Base-by-base conservation (phyloP, 106 monocot species). In the Acorus gramineus region DNA sequence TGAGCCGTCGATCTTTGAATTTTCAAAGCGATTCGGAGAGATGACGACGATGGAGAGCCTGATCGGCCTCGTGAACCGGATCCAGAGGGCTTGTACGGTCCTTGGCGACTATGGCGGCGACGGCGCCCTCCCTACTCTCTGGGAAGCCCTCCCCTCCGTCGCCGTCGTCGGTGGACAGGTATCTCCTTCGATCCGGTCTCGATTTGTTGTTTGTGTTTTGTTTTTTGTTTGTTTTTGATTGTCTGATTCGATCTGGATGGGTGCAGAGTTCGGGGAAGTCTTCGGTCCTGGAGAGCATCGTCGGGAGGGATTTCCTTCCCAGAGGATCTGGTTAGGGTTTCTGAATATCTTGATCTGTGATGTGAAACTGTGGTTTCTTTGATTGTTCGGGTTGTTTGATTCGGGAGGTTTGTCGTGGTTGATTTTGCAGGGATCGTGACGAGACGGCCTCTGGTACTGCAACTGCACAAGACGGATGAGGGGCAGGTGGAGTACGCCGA, bases 41-140 rank as follows among this genome's bases (percentile, higher is more conserved):
- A 85, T 85, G 84, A 56, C 84, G 76, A 80, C 84, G 45, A 80
- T 80, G 84, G 80, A 80, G 75, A 80, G 80, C 77, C 67, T 85
- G 77, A 85, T 85, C 65, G 84, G 67, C 44, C 62, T 80, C 6
- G 77, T 80, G 54, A 85, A 85, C 67, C 65, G 77, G 71, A 85
- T 85, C 73, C 84, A 85, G 80, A 66, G 77, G 28, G 77, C 80
- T 3, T 85, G 84, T 64, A 85, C 84, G 4, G 80, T 80, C 56
- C 80, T 85, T 8, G 84, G 84, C 10, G 84, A 85, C 67, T 52
- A 85, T 47, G 84, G 84, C 47, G 80, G 77, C 42, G 77, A 59
- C 44, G 59, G 49, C 65, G 56, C 78, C 9, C 73, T 80, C 8
- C 84, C 84, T 42, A 80, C 84, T 8, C 84, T 84, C 14, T 84